phyloP scores from a whole-genome alignment of 2,329 filamentous ascomycete genomes.

The Cladophialophora psammophila region DNA sequence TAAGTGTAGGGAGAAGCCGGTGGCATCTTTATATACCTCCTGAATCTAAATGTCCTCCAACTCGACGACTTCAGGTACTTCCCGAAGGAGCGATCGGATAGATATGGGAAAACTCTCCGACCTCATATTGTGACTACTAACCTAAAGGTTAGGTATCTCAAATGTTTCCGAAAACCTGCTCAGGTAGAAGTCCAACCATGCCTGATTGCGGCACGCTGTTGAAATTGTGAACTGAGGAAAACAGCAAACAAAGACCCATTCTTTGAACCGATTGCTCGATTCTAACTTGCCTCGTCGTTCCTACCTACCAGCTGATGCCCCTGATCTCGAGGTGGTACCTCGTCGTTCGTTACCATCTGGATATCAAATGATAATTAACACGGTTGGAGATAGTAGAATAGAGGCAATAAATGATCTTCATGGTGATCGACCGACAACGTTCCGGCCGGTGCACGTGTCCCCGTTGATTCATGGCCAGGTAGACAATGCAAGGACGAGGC shows the following conservation, averaged over 20 bases:
- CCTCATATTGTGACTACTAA: neutral
- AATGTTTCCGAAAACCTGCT: slow-evolving; percentile 6
- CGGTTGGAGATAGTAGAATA: neutral
- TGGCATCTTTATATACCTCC: neutral
- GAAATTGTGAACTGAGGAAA: neutral
- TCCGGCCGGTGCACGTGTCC: neutral
- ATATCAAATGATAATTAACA: neutral
- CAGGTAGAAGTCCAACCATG: neutral
- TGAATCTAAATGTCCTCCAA: neutral
- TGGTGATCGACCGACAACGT: neutral
- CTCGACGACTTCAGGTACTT: neutral
- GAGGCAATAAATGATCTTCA: neutral
- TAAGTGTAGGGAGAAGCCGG: neutral
- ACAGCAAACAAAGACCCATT: neutral
- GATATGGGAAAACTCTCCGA: slow-evolving; percentile 4
- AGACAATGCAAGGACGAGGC: neutral
- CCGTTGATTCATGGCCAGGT: neutral
- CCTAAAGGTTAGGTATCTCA: neutral
- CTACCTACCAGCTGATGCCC: neutral
- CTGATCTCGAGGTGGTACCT: neutral
- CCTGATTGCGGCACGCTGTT: neutral
- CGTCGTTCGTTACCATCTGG: neutral
- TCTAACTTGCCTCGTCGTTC: neutral
- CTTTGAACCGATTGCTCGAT: neutral
- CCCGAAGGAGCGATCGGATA: neutral